Evolutionary conservation across 805 yeast species (phyloP).

Genomic region (Wickerhamia fluorescens): DNA sequence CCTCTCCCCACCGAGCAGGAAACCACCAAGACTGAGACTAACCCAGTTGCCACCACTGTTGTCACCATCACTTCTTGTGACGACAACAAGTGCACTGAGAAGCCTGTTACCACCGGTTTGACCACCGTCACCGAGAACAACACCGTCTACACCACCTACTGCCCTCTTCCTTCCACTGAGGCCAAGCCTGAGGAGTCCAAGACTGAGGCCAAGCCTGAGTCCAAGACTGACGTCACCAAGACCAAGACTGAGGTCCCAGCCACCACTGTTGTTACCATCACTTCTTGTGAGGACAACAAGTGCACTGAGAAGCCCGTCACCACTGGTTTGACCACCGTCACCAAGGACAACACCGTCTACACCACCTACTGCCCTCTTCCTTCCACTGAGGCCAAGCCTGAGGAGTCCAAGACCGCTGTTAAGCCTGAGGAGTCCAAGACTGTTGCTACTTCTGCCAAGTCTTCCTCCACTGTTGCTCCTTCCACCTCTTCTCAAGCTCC

Average conservation of each 20-base stretch:
- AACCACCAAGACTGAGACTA: constrained; percentile 12
- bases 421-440: constrained; percentile 1
- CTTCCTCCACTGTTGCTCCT: constrained; percentile 2
- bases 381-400: too few relatives aligned
- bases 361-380: constrained; percentile 30
- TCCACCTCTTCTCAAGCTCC: constrained; percentile 3
- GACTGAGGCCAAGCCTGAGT: too few relatives aligned
- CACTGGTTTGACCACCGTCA: constrained; percentile 32
- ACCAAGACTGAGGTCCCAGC: constrained; percentile 8
- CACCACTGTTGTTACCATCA: constrained; percentile 26
- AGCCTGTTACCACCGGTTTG: constrained; percentile 24
- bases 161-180: too few relatives aligned
- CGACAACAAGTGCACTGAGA: constrained; percentile 18
- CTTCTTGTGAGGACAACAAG: constrained; percentile 26
- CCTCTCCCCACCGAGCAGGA: constrained; percentile 9
- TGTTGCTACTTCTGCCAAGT: not conserved
- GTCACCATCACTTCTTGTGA: constrained; percentile 29
- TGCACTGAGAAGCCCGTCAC: constrained; percentile 18
- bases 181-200: too few relatives aligned
- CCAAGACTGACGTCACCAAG: constrained; percentile 7
- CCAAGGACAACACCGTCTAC: constrained; percentile 22
- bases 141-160: constrained; percentile 28
- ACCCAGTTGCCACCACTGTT: constrained; percentile 18
- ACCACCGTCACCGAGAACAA: constrained; percentile 27
- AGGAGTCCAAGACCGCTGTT: constrained; percentile 2